phyloP scores from a whole-genome alignment of 148 eudicot genomes.

The Dysphania ambrosioides region DNA sequence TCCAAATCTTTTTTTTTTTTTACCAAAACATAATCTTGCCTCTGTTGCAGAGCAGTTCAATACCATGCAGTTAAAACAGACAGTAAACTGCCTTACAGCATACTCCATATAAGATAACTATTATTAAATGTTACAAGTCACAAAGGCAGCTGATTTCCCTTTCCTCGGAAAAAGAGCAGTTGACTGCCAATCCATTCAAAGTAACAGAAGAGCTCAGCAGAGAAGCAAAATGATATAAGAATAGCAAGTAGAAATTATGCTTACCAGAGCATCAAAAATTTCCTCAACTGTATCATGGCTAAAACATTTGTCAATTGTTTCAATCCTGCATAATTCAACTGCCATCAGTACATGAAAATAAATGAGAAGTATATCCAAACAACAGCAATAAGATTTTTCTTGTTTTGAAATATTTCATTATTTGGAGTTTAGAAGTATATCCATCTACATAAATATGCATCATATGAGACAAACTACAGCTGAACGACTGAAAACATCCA shows the following conservation, averaged over 20 bases:
- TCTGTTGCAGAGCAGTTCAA: not conserved
- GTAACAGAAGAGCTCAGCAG: not conserved
- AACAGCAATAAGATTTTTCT: not conserved
- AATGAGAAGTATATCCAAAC: not conserved
- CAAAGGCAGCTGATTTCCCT: not conserved
- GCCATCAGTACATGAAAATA: constrained; percentile 12
- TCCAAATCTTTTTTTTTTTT: not conserved
- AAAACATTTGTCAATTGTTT: constrained; percentile 71
- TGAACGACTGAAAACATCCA: not conserved
- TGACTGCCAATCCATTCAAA: not conserved
- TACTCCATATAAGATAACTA: not conserved
- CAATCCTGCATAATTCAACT: constrained; percentile 53
- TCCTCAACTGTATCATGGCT: constrained; percentile 86
- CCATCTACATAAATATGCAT: not conserved
- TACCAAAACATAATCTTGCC: not conserved
- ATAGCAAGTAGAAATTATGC: constrained; percentile 17
- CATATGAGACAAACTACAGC: not conserved
- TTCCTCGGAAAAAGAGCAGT: not conserved
- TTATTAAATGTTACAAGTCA: not conserved
- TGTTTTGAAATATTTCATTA: not conserved
- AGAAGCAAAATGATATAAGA: not conserved
- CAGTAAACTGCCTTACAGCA: not conserved
- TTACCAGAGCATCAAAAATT: constrained; percentile 76
- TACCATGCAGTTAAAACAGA: not conserved
- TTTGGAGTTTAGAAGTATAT: not conserved